phyloP scores from a whole-genome alignment of 108 stramenopile species.

The Skeletonema potamos region DNA sequence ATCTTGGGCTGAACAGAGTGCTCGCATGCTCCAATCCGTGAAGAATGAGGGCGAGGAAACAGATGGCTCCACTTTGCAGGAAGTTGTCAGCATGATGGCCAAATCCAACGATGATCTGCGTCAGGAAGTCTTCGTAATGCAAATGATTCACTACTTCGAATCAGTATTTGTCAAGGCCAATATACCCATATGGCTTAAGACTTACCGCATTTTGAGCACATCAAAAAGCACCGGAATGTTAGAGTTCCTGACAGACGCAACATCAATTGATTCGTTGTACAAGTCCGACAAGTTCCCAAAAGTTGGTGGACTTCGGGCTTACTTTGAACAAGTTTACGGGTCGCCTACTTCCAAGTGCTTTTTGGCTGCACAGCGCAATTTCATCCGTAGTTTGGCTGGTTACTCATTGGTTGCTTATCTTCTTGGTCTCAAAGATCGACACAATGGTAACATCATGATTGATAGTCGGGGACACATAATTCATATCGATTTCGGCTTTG shows the following conservation, averaged over 20 bases:
- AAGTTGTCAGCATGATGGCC: conserved; percentile 82
- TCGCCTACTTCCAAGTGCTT: conserved; percentile 77
- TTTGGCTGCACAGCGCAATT: conserved; percentile 89
- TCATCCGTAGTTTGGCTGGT: conserved; percentile 85
- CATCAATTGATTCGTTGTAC: conserved; percentile 94
- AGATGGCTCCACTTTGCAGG: conserved; percentile 44
- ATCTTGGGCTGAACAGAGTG: conserved; percentile 83
- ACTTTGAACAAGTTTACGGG: conserved; percentile 89
- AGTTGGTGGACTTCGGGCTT: conserved; percentile 80
- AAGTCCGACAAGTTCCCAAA: conserved; percentile 89
- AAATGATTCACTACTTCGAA: conserved; percentile 97
- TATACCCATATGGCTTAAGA: conserved; percentile 91
- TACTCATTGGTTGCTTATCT: conserved; percentile 94
- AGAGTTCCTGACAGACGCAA: conserved; percentile 90
- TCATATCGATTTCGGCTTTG: conserved; percentile 99
- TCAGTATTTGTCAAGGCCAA: conserved; percentile 88
- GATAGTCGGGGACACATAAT: conserved; percentile 93
- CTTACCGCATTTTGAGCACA: conserved; percentile 95
- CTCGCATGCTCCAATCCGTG: conserved; percentile 68
- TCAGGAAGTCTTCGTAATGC: conserved; percentile 96
- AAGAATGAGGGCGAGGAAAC: conserved; percentile 38
- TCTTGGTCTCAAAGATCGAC: conserved; percentile 96
- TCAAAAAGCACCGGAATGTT: conserved; percentile 91
- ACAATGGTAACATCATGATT: conserved; percentile 99
- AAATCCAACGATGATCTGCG: conserved; percentile 99